phyloP scores from a whole-genome alignment of 2,329 filamentous ascomycete species.

The Ceratocystis cacaofunesta region DNA sequence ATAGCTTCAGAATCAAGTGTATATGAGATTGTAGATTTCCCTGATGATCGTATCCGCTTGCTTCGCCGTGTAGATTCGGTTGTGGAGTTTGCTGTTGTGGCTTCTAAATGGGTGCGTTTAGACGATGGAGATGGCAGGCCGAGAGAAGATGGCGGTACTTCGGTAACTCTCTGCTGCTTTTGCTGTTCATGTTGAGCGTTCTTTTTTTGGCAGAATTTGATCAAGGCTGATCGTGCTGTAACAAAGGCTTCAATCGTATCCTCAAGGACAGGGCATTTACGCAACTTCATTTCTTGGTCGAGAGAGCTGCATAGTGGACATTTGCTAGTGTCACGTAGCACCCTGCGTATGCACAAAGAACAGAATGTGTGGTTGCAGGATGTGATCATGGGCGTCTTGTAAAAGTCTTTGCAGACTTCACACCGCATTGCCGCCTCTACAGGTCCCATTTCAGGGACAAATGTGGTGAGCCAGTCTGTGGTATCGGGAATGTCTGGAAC shows the following conservation, averaged over 20 bases:
- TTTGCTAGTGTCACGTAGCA: constrained; percentile 66
- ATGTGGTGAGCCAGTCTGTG: constrained; percentile 70
- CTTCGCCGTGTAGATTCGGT: constrained; percentile 22
- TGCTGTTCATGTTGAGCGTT: constrained; percentile 32
- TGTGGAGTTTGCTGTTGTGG: constrained; percentile 21
- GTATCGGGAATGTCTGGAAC: constrained; percentile 49
- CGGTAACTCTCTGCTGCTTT: neutral
- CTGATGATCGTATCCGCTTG: constrained; percentile 41
- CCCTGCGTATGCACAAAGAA: constrained; percentile 83
- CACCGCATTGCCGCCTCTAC: constrained; percentile 82
- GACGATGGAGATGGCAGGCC: constrained; percentile 49
- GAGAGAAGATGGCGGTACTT: constrained; percentile 40
- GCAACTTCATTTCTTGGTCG: constrained; percentile 72
- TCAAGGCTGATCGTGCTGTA: constrained; percentile 43
- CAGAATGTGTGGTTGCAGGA: constrained; percentile 94
- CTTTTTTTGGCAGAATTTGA: constrained; percentile 43
- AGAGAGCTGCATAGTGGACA: constrained; percentile 69
- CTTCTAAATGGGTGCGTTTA: constrained; percentile 38
- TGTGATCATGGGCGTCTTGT: constrained; percentile 84
- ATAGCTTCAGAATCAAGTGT: neutral
- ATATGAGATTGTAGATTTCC: neutral
- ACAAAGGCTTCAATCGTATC: constrained; percentile 72
- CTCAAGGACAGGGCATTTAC: constrained; percentile 71
- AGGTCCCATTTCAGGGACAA: constrained; percentile 47
- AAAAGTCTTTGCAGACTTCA: constrained; percentile 97